Evolutionary conservation across 768 basidiomycete species (phyloP).

Genomic region (Termitomyces sp.): DNA sequence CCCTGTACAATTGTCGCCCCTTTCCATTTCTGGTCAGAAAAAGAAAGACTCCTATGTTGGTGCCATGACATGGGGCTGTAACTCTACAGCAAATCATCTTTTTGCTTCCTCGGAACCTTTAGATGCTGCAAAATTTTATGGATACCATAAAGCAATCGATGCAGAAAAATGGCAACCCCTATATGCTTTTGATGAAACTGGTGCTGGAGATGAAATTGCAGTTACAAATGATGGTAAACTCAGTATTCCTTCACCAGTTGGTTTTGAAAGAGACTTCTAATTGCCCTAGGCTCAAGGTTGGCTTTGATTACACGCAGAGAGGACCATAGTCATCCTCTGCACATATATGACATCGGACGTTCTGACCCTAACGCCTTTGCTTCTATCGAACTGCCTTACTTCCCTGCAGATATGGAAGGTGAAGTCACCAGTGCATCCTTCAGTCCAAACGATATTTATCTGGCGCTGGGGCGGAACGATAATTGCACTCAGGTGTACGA

Average conservation of each 20-base stretch:
- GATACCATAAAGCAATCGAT: slow-evolving; percentile 51
- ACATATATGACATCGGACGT: slow-evolving; percentile 47
- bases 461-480: slow-evolving; percentile 57
- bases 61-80: slow-evolving; percentile 47
- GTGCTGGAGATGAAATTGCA: slow-evolving; percentile 49
- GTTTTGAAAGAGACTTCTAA: neutral
- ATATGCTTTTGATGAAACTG: slow-evolving; percentile 36
- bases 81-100: slow-evolving; percentile 28
- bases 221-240: slow-evolving; percentile 38
- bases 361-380: slow-evolving; percentile 20
- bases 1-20: slow-evolving; percentile 2
- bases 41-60: slow-evolving; percentile 28
- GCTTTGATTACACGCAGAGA: slow-evolving; percentile 27
- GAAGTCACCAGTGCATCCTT: slow-evolving; percentile 47
- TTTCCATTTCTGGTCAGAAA: slow-evolving; percentile 13
- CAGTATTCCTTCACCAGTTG: neutral
- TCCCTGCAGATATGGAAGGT: slow-evolving; percentile 22
- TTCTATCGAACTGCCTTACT: slow-evolving; percentile 28
- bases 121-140: slow-evolving; percentile 19
- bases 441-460: slow-evolving; percentile 55
- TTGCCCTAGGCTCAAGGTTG: slow-evolving; percentile 22
- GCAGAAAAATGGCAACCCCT: slow-evolving; percentile 14
- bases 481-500: slow-evolving; percentile 61
- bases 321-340: slow-evolving; percentile 28
- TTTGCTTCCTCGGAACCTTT: slow-evolving; percentile 55